Percentiles rank a stretch among this genome's conserved stretches.
phyloP scores from a whole-genome alignment of 805 yeast species.

The Pichia cabralensis region DNA sequence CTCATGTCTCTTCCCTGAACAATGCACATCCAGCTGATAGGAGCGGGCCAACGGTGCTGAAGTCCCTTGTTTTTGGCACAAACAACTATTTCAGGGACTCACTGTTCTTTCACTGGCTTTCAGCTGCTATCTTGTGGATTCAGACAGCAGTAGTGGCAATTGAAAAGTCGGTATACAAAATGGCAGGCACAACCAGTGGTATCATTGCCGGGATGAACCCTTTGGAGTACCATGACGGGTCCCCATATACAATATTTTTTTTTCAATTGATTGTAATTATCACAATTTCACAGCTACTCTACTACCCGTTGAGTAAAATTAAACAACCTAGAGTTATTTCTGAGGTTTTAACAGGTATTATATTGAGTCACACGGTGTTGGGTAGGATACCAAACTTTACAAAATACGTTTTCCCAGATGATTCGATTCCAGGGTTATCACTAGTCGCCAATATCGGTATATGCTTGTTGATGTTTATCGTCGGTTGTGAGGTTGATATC shows the following conservation, averaged over 20 bases:
- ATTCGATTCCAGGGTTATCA: slow-evolving; percentile 52
- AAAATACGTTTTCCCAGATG: slow-evolving; percentile 50
- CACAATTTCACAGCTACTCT: slow-evolving; percentile 46
- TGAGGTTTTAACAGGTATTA: slow-evolving; percentile 68
- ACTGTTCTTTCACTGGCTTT: too few species aligned
- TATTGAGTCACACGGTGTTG: slow-evolving; percentile 66
- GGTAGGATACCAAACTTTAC: slow-evolving; percentile 67
- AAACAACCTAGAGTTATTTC: slow-evolving; percentile 77
- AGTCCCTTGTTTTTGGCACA: too few species aligned
- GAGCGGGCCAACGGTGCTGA: too few species aligned
- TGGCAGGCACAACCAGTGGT: slow-evolving; percentile 29
- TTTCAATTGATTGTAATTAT: slow-evolving; percentile 61
- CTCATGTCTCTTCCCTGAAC: too few species aligned
- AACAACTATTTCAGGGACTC: too few species aligned
- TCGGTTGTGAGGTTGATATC: slow-evolving; percentile 73
- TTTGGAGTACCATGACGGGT: slow-evolving; percentile 41
- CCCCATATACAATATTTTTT: slow-evolving; percentile 60
- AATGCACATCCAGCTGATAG: too few species aligned
- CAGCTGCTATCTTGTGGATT: too few species aligned
- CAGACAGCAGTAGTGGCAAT: too few species aligned
- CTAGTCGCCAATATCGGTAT: slow-evolving; percentile 68
- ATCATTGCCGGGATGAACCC: slow-evolving; percentile 68
- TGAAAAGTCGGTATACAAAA: too few species aligned
- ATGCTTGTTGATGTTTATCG: slow-evolving; percentile 61
- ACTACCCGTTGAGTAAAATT: slow-evolving; percentile 48